Evolutionary conservation across 2,329 filamentous ascomycete genomes (phyloP), one percentile per base, ranked within the genome.

Genomic region (Phoma sp.): DNA sequence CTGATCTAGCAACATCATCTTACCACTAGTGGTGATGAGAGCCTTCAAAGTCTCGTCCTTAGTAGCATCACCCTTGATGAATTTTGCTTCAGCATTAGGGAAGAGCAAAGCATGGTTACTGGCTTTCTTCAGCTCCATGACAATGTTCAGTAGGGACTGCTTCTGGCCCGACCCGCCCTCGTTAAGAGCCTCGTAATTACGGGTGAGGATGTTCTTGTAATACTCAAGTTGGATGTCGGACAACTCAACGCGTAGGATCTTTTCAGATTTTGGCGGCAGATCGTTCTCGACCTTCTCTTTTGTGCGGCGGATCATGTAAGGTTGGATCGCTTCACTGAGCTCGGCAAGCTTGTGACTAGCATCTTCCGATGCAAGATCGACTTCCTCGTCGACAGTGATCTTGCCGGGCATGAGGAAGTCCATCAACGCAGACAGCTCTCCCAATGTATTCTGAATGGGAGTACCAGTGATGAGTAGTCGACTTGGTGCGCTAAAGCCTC

Each of bases 31-130:
- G 4, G 93, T 93, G 69, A 99, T 96, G 56, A 99, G 84, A 17
- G 91, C 91, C 72, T 96, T 95, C 65, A 99, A 85, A 59, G 92
- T 87, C 71, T 98, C 95, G 69, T 98, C 93, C 25, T 93, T 89
- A 17, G 90, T 87, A 47, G 85, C 84, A 67, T 89, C 92, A 12
- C 91, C 92, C 55, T 86, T 88, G 43, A 98, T 77, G 11, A 98
- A 91, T 63, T 90, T 91, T 53, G 96, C 91, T 72, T 99, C 95
- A 2, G 92, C 93, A 59, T 92, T 93, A 2, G 91, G 89, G 66
- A 99, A 98, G 88, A 99, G 96, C 78, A 97, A 96, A 1, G 95
- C 93, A 71, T 99, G 95, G 69, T 99, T 99, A 78, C 93, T 98
- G 73, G 95, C 92, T 77, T 99, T 99, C 81, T 99, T 99, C 68